Base-by-base conservation (phyloP, 78 protist species). In the Polysphondylium violaceum region DNA sequence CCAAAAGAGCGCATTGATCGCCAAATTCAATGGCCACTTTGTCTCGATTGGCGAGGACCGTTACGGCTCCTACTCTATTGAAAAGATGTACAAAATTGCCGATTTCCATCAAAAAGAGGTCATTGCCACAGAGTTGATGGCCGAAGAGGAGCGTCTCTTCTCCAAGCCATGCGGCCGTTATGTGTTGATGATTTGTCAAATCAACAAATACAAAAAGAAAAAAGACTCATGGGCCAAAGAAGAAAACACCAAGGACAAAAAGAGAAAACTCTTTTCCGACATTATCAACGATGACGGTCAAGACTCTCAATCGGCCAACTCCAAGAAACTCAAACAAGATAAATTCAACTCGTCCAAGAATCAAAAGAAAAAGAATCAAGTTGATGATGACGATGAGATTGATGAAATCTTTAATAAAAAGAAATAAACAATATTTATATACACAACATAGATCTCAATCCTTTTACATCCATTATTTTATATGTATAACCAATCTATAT, bases 251-350 rank as follows among this genome's bases (percentile, higher is more conserved):
- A 47, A 31, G 3, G 88, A 78, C 51, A 78, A 78, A 65, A 78
- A 78, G 69, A 78, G 88, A 78, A 78, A 78, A 78, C 16, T 78
- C 17, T 78, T 78, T 35, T 27, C 31, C 19, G 88, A 78, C 40
- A 68, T 78, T 50, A 17, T 78, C 2, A 44, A 78, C 27, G 88
- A 78, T 36, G 33, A 67, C 51, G 64, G 23, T 11, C 33, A 35
- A 33, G 16, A 56, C 8, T 56, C 29, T 38, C 9, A 65, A 19
- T 19, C 35, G 1, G 17, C 33, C 38, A 36, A 21, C 2, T 55
- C 17, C 7, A 36, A 53, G 27, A 73, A 29, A 53, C 17, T 53
- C 40, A 73, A 33, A 61, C 23, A 59, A 59, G 27, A 59, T n/a
- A 51, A 51, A 17, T 21, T 2, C 5, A 4, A 53, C 61, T 31